Evolutionary conservation across 1,139 yeast genomes (phyloP).

Genomic region (Pichia sp.): DNA sequence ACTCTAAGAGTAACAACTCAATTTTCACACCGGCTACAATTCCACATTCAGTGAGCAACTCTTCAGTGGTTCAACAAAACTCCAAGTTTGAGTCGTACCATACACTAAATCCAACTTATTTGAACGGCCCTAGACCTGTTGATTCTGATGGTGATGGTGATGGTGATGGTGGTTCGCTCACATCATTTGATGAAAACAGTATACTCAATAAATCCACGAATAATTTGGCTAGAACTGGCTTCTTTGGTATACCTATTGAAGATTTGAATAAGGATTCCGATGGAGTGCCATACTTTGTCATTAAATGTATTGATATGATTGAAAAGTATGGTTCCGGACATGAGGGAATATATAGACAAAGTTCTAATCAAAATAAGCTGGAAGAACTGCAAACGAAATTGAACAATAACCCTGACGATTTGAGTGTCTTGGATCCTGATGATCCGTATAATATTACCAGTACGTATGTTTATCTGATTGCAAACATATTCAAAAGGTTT

Average conservation of each 20-base stretch:
- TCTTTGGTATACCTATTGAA: conserved; percentile 73
- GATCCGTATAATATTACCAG: conserved; percentile 41
- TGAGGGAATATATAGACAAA: conserved; percentile 85
- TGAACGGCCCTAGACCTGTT: conserved; percentile 22
- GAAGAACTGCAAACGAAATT: conserved; percentile 65
- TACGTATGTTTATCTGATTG: conserved; percentile 65
- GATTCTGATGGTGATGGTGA: conserved; percentile 10
- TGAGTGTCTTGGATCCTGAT: conserved; percentile 43
- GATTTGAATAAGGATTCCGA: conserved; percentile 78
- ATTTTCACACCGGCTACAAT: no score
- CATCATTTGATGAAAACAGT: background rate
- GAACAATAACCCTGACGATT: conserved; percentile 69
- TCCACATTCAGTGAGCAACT: background rate
- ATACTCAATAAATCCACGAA: background rate
- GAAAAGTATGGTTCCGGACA: conserved; percentile 76
- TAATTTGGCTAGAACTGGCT: conserved; percentile 15
- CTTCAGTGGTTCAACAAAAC: background rate
- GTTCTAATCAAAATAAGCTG: conserved; percentile 71
- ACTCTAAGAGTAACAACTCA: background rate
- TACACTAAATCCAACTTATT: conserved; percentile 21
- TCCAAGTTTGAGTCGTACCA: conserved; percentile 10
- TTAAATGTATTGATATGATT: conserved; percentile 78
- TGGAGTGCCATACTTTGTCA: conserved; percentile 86
- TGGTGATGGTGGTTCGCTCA: conserved; percentile 1
- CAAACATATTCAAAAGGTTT: conserved; percentile 61